Evolutionary conservation across 164 flowering plant genomes (phyloP), one percentile per base, ranked within the genome.

Genomic region (Vitis amurensis): DNA sequence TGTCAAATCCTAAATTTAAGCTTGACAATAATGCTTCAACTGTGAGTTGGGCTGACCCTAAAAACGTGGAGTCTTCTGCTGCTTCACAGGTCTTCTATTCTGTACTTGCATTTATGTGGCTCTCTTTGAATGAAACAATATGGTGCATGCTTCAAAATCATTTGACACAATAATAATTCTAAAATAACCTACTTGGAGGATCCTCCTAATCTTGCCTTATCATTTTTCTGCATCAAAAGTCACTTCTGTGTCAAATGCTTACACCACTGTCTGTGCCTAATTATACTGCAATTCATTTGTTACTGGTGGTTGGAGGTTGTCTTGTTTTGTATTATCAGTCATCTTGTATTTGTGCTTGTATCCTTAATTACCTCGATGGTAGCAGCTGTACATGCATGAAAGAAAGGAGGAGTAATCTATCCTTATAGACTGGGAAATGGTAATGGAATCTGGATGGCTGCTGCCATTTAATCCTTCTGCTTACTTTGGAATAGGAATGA

Each of bases 41-140:
- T 19, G 91, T 91, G 59, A 92, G 91, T 72, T 92, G 99, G 99
- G 97, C 97, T 70, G 99, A 94, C 67, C 89, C 94, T 4, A 89
- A 79, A 78, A 87, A 74, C 80, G 82, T 86, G 29, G 94, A 89
- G 52, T 83, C 93, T 55, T 79, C 94, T 73, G 68, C 92, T 71
- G 62, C 88, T 64, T 84, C 93, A 1, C 97, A 94, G 95, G 99
- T 94, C 27, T 47, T 50, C 49, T 50, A 11, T 47, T 11, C n/a
- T 63, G 16, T 57, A 8, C 10, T 55, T 19, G 29, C 11, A 15
- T 56, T 31, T 50, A 1, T 23, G 27, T 50, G 16, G 17, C 27
- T 23, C 27, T 23, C 27, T 9, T n/a, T 7, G 44, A 62, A 60
- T 5, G 17, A 6, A 47, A 62, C 9, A 62, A 2, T 3, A 29